Evolutionary conservation across 805 yeast species (phyloP).

Genomic region (Candida railenensis): DNA sequence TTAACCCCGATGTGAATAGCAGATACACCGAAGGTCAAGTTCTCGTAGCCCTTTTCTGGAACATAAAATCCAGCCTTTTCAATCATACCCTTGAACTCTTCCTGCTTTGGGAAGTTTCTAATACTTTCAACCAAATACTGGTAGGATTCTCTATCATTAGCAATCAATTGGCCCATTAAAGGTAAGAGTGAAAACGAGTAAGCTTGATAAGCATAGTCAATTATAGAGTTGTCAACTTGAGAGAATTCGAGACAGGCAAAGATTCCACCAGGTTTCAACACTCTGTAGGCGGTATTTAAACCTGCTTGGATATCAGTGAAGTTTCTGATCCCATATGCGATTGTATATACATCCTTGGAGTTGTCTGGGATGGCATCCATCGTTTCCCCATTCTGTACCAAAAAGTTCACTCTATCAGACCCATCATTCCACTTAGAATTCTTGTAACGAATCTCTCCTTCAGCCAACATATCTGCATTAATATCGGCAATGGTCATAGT

Average conservation of each 20-base stretch:
- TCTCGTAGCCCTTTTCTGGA: slow-evolving; percentile 87
- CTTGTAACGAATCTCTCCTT: slow-evolving; percentile 78
- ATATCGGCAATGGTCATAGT: slow-evolving; percentile 93
- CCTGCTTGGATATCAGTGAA: slow-evolving; percentile 95
- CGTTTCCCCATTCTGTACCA: slow-evolving; percentile 91
- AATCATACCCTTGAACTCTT: slow-evolving; percentile 86
- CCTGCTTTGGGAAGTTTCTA: slow-evolving; percentile 88
- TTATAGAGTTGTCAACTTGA: slow-evolving; percentile 76
- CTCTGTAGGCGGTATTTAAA: slow-evolving; percentile 90
- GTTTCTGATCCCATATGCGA: slow-evolving; percentile 96
- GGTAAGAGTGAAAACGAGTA: slow-evolving; percentile 89
- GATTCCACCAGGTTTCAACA: slow-evolving; percentile 95
- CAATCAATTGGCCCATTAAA: slow-evolving; percentile 91
- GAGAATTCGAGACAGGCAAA: slow-evolving; percentile 96
- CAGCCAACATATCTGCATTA: slow-evolving; percentile 92
- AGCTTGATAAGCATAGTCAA: slow-evolving; percentile 77
- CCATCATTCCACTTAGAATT: slow-evolving; percentile 59
- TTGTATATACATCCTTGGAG: slow-evolving; percentile 93
- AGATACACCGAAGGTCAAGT: slow-evolving; percentile 91
- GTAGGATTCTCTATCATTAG: slow-evolving; percentile 93
- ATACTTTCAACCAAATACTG: slow-evolving; percentile 96
- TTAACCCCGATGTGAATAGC: slow-evolving; percentile 96
- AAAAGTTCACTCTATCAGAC: slow-evolving; percentile 64
- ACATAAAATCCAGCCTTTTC: slow-evolving; percentile 92
- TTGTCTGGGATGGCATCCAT: slow-evolving; percentile 80